A percentile compares a stretch with the other conserved stretches of the same genome.
phyloP scores from a whole-genome alignment of 345 rosid species.

The Linum usitatissimum region DNA sequence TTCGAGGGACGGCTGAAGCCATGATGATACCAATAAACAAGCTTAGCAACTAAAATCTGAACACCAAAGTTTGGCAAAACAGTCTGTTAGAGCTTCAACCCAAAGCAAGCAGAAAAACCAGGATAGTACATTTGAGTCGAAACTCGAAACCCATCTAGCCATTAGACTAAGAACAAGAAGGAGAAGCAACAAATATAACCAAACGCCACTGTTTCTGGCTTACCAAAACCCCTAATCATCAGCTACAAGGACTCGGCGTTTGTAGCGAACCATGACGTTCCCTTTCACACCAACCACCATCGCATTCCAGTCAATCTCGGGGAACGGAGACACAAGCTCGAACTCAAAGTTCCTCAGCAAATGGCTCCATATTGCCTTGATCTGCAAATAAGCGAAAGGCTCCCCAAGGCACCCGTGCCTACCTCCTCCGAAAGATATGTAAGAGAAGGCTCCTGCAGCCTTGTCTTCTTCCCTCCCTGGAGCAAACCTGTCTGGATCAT shows the following conservation, averaged over 20 bases:
- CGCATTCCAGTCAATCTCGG: constrained; percentile 97
- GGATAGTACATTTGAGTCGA: too few relatives aligned
- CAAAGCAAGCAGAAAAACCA: too few relatives aligned
- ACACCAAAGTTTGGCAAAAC: too few relatives aligned
- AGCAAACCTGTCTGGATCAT: constrained; percentile 78
- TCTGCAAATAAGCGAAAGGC: constrained; percentile 95
- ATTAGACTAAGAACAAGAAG: too few relatives aligned
- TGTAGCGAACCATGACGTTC: constrained; percentile 85
- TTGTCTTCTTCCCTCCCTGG: constrained; percentile 93
- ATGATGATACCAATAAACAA: too few relatives aligned
- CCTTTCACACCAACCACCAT: constrained; percentile 99
- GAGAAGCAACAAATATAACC: too few relatives aligned
- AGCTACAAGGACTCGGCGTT: constrained; percentile 16
- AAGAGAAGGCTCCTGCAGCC: constrained; percentile 74
- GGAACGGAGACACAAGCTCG: constrained; percentile 83
- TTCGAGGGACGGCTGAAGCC: too few relatives aligned
- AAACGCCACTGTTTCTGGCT: too few relatives aligned
- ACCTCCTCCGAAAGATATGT: constrained; percentile 92
- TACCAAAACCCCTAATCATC: neutral
- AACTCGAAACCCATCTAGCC: too few relatives aligned
- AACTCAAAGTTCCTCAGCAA: constrained; percentile 83
- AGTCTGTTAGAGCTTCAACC: too few relatives aligned
- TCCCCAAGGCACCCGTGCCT: constrained; percentile 98
- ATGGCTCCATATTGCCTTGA: constrained; percentile 98
- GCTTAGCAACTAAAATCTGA: too few relatives aligned